Base-by-base conservation (phyloP, 2,329 filamentous ascomycete species). In the Zymoseptoria ardabiliae region DNA sequence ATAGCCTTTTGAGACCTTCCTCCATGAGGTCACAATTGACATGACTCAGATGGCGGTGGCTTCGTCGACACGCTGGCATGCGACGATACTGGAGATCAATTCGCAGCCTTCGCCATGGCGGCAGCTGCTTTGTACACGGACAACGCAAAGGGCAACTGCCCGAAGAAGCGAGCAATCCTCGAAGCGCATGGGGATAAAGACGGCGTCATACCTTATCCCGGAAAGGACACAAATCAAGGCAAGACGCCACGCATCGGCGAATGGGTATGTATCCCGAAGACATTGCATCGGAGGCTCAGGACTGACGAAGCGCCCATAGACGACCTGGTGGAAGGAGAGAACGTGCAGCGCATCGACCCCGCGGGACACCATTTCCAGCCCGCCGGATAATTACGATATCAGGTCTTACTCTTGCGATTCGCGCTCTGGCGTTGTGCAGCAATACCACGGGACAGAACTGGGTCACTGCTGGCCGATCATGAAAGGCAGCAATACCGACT, bases 91-190 rank as follows among this genome's bases (percentile, higher is more conserved):
- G 65, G 74, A 2, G 69, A 70, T 6, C 71, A 75, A 2, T 77
- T 82, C 56, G 79, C 80, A 7, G 80, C 79, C 0, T 82, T 82
- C 62, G 79, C 78, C 0, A 73, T 77, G 8, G 76, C 78, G 6
- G 75, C 77, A 1, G 79, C 77, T 4, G 80, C 78, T 5, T 77
- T 75, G 51, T 81, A 82, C 63, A 68, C 66, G n/a, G 67, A 71
- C 23, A 64, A 58, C 10, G 66, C 58, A 10, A 53, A 61, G 20
- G 60, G 55, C n/a, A 50, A 55, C 23, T 74, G 72, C 64, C 60
- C 58, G 48, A 69, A 69, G 35, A 66, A 65, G 51, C 65, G 69
- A 25, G 78, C 75, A 0, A 69, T 79, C 20, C 65, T 80, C 53
- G 77, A 79, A 55, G 72, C 76, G 9, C 78, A 81, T 61, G 78